Percentiles rank a stretch among this genome's conserved stretches.
phyloP scores from a whole-genome alignment of 805 yeast species.

The Teunomyces tritomae region DNA sequence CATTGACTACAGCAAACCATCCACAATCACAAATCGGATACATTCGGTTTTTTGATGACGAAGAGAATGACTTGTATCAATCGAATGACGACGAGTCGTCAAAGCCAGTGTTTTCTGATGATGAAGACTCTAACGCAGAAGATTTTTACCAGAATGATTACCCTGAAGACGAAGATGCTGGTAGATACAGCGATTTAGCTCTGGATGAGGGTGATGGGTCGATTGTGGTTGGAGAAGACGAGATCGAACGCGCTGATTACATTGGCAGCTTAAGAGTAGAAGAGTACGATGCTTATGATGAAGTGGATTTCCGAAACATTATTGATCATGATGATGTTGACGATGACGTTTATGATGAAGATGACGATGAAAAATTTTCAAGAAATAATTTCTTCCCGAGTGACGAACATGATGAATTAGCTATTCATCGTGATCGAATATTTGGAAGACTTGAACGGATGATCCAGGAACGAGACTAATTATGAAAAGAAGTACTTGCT shows the following conservation, averaged over 20 bases:
- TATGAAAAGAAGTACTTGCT: constrained; percentile 39
- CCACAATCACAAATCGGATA: constrained; percentile 51
- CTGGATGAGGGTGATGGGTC: constrained; percentile 18
- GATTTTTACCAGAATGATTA: constrained; percentile 89
- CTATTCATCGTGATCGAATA: constrained; percentile 61
- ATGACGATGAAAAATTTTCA: constrained; percentile 15
- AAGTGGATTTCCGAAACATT: constrained; percentile 17
- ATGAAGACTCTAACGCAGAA: constrained; percentile 88
- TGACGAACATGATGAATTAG: constrained; percentile 59
- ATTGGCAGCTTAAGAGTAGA: neutral
- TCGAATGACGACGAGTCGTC: constrained; percentile 39
- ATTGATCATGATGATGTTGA: constrained; percentile 35
- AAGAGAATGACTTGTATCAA: constrained; percentile 38
- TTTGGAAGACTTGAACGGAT: constrained; percentile 55
- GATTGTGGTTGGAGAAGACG: constrained; percentile 21
- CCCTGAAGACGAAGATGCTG: constrained; percentile 88
- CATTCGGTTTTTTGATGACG: constrained; percentile 56
- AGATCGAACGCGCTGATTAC: constrained; percentile 6
- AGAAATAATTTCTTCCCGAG: constrained; percentile 55
- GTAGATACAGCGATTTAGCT: constrained; percentile 13
- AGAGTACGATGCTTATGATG: constrained; percentile 1
- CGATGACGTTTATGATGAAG: constrained; percentile 12
- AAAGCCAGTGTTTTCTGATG: constrained; percentile 48
- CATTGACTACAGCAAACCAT: constrained; percentile 47
- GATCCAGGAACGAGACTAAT: constrained; percentile 41